Evolutionary conservation across 2,329 filamentous ascomycete species (phyloP), one percentile per base, ranked within the genome.

Genomic region (Xylaria multiplex): DNA sequence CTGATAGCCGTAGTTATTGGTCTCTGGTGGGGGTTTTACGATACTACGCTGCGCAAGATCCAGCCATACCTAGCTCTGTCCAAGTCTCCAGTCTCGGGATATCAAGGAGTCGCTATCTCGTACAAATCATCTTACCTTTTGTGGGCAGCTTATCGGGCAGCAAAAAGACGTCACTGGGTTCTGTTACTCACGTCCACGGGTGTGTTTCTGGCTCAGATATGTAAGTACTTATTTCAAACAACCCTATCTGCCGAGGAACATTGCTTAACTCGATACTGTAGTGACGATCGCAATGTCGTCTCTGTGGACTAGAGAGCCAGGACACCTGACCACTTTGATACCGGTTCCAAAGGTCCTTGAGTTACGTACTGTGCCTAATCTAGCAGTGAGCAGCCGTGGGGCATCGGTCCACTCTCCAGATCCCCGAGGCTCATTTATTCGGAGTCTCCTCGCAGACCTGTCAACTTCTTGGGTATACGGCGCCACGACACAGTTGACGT

Each of bases 281-380:
- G 68, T 70, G 11, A 70, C 63, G 1, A 62, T 70, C 37, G 64
- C 68, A 19, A 70, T 70, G 68, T 68, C 66, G 19, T 68, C 61
- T 5, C 19, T 67, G 9, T 70, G 66, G 19, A 19, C 19, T 19
- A 19, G 19, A 19, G 19, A 19, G 1, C 19, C 19, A 19, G 19
- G 19, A 19, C 19, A 19, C 19, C 19, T 19, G 19, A 19, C 19
- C 19, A 19, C 19, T 19, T 19, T 19, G 19, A 19, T 19, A 19
- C 19, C 19, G 19, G 19, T 19, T 19, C 19, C 19, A 19, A 19
- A 19, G 19, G 19, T 19, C 19, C 19, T 19, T 19, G 19, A 19
- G 19, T 19, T 19, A 19, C 19, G 19, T 19, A 19, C 19, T 19
- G 19, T 19, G 19, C 19, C 19, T 19, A 19, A 19, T 1, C 19